Percentiles rank a stretch among this genome's conserved stretches.
Conservation (phyloP, 2,329 filamentous ascomycete genomes). For the Cladophialophora carrionii region DNA sequence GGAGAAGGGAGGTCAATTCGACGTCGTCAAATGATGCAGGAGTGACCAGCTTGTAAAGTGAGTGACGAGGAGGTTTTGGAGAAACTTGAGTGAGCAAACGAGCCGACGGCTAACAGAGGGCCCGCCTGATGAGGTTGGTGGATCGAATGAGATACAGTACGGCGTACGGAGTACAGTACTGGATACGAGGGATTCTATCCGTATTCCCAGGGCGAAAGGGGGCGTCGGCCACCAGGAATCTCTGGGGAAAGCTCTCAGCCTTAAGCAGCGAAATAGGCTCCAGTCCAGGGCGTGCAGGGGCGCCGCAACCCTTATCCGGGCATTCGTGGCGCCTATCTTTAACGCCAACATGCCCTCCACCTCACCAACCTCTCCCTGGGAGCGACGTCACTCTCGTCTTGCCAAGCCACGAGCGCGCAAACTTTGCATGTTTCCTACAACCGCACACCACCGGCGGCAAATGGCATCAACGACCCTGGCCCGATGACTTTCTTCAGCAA, state of each 20-base stretch:
- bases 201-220: not conserved
- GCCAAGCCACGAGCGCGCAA: slow-evolving; percentile 2
- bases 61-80: not conserved
- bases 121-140: not conserved
- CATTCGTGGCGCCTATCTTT: not conserved
- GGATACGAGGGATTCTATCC: too few relatives aligned
- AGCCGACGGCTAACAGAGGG: slow-evolving; percentile 8
- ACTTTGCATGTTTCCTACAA: slow-evolving; percentile 10
- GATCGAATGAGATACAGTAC: slow-evolving; percentile 3
- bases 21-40: slow-evolving; percentile 19
- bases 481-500: slow-evolving; percentile 1
- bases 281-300: slow-evolving; percentile 1
- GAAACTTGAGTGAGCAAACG: slow-evolving; percentile 8
- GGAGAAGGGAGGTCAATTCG: slow-evolving; percentile 1
- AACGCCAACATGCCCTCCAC: not conserved
- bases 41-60: not conserved
- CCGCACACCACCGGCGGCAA: slow-evolving; percentile 9
- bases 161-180: too few relatives aligned
- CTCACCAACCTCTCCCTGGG: not conserved
- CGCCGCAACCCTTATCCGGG: not conserved
- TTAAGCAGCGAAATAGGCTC: slow-evolving; percentile 8
- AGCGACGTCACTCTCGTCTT: not conserved
- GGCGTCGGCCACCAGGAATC: not conserved
- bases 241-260: slow-evolving; percentile 11
- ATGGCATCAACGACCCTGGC: slow-evolving; percentile 1